Percentiles rank a stretch among this genome's conserved stretches.
phyloP scores from a whole-genome alignment of 192 early-diverging fungal species.

The Mortierella claussenii region DNA sequence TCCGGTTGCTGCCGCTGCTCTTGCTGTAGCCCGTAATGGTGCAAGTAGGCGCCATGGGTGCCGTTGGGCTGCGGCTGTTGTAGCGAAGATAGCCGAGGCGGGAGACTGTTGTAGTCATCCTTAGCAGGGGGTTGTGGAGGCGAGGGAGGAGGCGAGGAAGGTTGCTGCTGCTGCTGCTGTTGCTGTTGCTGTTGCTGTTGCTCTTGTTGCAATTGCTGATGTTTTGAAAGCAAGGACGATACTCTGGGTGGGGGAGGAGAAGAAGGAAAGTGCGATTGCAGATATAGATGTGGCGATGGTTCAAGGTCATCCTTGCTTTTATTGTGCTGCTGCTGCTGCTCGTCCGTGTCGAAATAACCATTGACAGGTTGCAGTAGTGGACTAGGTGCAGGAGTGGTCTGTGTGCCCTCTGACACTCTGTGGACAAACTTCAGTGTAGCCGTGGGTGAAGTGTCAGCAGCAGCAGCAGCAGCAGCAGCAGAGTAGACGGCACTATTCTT shows the following conservation, averaged over 20 bases:
- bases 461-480: too few species aligned
- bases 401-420: not conserved
- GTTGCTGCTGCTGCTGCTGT: not conserved
- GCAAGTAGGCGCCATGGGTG: not conserved
- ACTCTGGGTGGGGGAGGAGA: too few species aligned
- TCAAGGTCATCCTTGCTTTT: too few species aligned
- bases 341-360: too few species aligned
- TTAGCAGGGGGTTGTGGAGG: not conserved
- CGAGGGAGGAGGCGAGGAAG: not conserved
- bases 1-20: not conserved
- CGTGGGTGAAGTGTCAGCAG: too few species aligned
- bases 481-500: not conserved
- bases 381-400: not conserved
- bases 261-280: too few species aligned
- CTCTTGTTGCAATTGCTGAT: not conserved
- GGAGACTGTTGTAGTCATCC: not conserved
- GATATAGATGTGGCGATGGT: too few species aligned
- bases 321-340: too few species aligned
- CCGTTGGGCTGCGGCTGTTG: constrained; percentile 2
- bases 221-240: too few species aligned
- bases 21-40: not conserved
- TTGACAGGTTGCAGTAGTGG: not conserved
- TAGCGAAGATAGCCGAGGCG: constrained; percentile 1
- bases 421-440: too few species aligned
- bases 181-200: not conserved